Evolutionary conservation across 2,329 filamentous ascomycete genomes (phyloP), one percentile per base, ranked within the genome.

Genomic region (Colletotrichum sidae): DNA sequence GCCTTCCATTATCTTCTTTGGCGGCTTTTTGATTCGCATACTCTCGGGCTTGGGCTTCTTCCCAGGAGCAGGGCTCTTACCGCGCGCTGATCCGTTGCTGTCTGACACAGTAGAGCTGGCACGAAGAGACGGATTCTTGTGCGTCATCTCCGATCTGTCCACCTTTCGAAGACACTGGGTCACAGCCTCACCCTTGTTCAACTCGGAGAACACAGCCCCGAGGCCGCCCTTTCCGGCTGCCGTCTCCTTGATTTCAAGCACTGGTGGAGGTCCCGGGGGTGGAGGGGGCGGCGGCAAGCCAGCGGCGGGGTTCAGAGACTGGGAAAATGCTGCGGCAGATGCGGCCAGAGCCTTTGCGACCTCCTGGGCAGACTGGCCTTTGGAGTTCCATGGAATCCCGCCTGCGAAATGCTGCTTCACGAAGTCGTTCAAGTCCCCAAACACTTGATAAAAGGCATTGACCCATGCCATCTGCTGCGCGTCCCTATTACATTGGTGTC

Each of bases 111-210:
- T 86, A 11, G 92, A 91, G 67, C 84, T 83, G 33, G 92, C 87
- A 68, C 96, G 90, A 63, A 99, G 84, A 9, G 90, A 88, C 12
- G 96, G 96, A 79, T 99, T 99, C 84, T 98, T 98, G 81, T 99
- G 96, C 66, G 96, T 99, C 95, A 97, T 97, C 78, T 98, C 86
- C 58, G 92, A 96, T 75, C 90, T 91, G 80, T 97, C 95, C 54
- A 99, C 96, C 83, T 97, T 99, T 70, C 92, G 91, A 41, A 99
- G 85, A 38, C 92, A 90, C 70, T 92, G 89, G 4, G 96, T 99
- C 65, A 99, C 92, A n/a, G 88, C 85, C 66, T 92, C 89, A 62
- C 96, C 96, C 76, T 91, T 90, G 80, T 98, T 98, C 57, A 99
- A 83, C 70, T 97, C 92, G 45, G 90, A 91, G 77, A 99, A 99